Base-by-base conservation (phyloP, 805 yeast genomes). In the Debaryomyces castellii region DNA sequence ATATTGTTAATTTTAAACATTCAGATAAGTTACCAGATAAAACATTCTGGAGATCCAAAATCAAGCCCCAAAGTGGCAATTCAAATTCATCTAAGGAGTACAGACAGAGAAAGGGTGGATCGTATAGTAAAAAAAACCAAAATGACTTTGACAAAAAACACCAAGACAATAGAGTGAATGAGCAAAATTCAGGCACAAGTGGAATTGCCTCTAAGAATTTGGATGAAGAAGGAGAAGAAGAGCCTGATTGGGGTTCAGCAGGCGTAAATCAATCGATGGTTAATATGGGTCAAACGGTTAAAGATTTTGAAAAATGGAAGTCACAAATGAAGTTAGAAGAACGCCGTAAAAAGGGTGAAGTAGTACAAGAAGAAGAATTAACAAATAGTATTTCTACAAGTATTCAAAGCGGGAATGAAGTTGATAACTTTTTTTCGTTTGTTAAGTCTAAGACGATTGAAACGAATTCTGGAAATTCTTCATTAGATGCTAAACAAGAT, bases 221-320 rank as follows among this genome's bases (percentile, higher is more conserved):
- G 38, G 74, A 72, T 17, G 74, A 69, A 47, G 51, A 56, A 6
- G 71, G 67, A 35, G 73, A 67, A 39, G 63, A 47, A 10, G 57
- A 54, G n/a, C 74, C 75, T 4, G 76, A 70, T 35, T 69, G 75
- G 76, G 72, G 66, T 41, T 51, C 64, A 10, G 60, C 62, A 3
- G 67, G 62, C 12, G 38, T 63, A 14, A 51, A 48, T 35, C 50
- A 43, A 16, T 52, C 65, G 32, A 58, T 51, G 40, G 39, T 47
- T 44, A 69, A 56, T 56, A 74, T 62, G 64, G 84, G 84, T 17
- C 76, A 71, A 44, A 74, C 83, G 0, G 77, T 77, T 3, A 76
- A 76, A 44, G 85, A 81, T 50, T 81, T 80, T 53, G 86, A 81
- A 55, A 71, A 67, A 49, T 81, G 85, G 85, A 78, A 79, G 58